Evolutionary conservation across 2,329 filamentous ascomycete genomes (phyloP), one percentile per base, ranked within the genome.

Genomic region (Zymoseptoria pseudotritici): DNA sequence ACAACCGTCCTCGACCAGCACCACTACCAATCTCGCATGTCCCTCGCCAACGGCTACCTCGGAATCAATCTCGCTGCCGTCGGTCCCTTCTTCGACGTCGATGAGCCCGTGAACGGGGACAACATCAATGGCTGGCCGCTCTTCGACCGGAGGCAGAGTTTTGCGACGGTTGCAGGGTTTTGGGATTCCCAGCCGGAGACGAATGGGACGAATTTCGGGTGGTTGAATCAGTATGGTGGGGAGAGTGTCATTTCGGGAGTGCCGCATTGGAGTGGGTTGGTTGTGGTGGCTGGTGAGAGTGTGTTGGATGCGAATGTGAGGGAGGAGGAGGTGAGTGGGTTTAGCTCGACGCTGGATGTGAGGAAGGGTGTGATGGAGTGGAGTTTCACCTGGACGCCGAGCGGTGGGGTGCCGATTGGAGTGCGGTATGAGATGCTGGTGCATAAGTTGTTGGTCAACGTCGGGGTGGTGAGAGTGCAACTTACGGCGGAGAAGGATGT

Each of bases 231-330:
- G 65, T 87, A 88, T 72, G 86, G 86, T 6, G 82, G 83, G 59
- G 87, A 91, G 67, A 87, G 83, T 65, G 85, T 88, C 55, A 87
- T 90, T 63, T 83, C 82, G 56, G 88, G 88, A 22, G 80, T 91
- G 17, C 88, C 88, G 6, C 87, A 90, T 69, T 88, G 86, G 80
- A 79, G 80, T 24, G 84, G 82, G 1, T 73, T 88, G 46, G 71
- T 85, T 42, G 76, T 88, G 19, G 79, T 84, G 56, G 81, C 80
- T 2, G 77, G 80, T 58, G 77, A 78, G 22, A 74, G 76, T 8
- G 79, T 82, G 54, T 76, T 90, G 31, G 81, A 87, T 74, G 83
- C 86, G 2, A 83, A 78, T 0, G 84, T 86, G 2, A 77, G 83
- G 53, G 80, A 78, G 31, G 74, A 74, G 0, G 82, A 85, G 13